A percentile compares a stretch with the other conserved stretches of the same genome.
Evolutionary conservation across 2,329 filamentous ascomycete genomes (phyloP).

Genomic region (Ophiostoma perfectum): DNA sequence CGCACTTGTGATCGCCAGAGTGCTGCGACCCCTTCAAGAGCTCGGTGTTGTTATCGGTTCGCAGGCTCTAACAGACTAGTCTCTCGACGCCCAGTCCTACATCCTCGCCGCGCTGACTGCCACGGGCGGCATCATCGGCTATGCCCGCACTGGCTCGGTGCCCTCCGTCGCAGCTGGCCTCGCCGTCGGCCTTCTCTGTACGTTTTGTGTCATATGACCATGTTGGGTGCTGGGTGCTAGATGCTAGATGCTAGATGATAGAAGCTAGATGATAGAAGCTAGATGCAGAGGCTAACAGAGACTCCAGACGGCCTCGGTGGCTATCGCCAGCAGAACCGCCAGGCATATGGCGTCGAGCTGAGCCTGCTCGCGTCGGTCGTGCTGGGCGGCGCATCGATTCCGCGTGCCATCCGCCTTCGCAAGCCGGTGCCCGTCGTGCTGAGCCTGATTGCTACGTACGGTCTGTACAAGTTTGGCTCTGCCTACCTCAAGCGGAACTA

Average conservation of each 20-base stretch:
- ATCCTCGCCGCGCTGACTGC: slow-evolving; percentile 77
- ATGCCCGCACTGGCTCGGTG: slow-evolving; percentile 74
- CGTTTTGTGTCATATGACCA: slow-evolving; percentile 30
- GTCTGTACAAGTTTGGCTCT: slow-evolving; percentile 71
- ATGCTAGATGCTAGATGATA: too few species aligned
- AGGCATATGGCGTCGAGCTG: slow-evolving; percentile 80
- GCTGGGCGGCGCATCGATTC: slow-evolving; percentile 76
- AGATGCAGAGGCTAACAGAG: background rate
- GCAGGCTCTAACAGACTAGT: slow-evolving; percentile 18
- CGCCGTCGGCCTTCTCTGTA: slow-evolving; percentile 64
- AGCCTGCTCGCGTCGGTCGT: slow-evolving; percentile 84
- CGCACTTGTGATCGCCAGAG: background rate
- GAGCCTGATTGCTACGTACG: slow-evolving; percentile 72
- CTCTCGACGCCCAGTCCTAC: slow-evolving; percentile 56
- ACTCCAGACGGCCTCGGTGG: slow-evolving; percentile 63
- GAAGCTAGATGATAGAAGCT: too few species aligned
- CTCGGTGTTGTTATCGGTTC: too few species aligned
- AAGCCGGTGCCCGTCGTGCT: slow-evolving; percentile 82
- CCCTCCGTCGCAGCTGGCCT: slow-evolving; percentile 82
- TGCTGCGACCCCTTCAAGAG: too few species aligned
- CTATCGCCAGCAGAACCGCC: slow-evolving; percentile 67
- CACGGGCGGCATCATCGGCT: slow-evolving; percentile 81
- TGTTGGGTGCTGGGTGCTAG: too few species aligned
- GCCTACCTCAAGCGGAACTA: slow-evolving; percentile 44
- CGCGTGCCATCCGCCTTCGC: slow-evolving; percentile 72